Evolutionary conservation across 2,329 filamentous ascomycete genomes (phyloP), one percentile per base, ranked within the genome.

Genomic region (Sporothrix pallida): DNA sequence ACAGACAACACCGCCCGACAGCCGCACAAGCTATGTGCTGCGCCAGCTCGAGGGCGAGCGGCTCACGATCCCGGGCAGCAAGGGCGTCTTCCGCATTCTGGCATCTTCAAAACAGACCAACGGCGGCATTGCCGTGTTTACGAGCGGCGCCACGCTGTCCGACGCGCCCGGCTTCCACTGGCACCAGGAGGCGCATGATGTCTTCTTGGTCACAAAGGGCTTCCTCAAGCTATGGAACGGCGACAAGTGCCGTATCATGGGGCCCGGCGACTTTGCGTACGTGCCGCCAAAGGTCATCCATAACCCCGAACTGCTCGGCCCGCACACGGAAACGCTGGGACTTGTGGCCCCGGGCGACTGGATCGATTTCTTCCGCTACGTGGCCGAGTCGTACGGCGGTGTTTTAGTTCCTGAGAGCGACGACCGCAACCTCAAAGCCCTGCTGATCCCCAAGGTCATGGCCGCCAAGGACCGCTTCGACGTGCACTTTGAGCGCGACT

Each of bases 231-330:
- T 70, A 15, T 70, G 67, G 67, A 70, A 70, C 31, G 67, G 67
- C 15, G 67, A 70, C 67, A 70, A 56, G 67, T 70, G 67, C 67
- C 67, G 67, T 13, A 70, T 70, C 50, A 54, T 70, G 48, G 67
- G 67, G 17, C 67, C 67, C 13, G 67, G 67, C 23, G 67, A 70
- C 15, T 70, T 70, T 56, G 67, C 67, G 17, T 70, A 70, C 31
- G 37, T 70, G 13, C 67, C 67, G 31, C 67, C 67, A 23, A 70
- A 54, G 15, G 31, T 70, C 67, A 23, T 70, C 67, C 67, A 70
- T 26, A 70, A 70, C 50, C 67, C 67, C 7, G 23, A 70, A 26
- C n/a, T 70, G 67, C n/a, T 70, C 13, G 67, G 67, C 26, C 67
- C 67, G 50, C 67, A 70, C 50, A 70, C 67, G 7, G 67, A 70